Evolutionary conservation across 2,329 filamentous ascomycete species (phyloP).

Genomic region (Lecanicillium sp.): DNA sequence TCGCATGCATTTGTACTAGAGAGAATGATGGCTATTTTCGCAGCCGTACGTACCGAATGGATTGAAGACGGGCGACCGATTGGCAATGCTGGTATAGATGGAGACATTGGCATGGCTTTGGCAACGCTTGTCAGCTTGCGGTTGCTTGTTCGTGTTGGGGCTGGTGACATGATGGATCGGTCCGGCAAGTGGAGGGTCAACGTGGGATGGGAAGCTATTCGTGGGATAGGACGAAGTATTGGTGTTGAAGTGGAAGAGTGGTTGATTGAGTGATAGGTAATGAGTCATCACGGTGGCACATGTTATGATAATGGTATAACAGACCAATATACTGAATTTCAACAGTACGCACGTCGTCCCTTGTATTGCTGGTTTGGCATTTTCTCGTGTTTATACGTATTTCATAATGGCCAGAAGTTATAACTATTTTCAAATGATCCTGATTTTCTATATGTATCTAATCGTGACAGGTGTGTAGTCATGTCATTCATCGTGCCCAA

Average conservation of each 20-base stretch:
- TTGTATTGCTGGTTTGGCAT: no score
- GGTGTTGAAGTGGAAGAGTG: constrained; percentile 75
- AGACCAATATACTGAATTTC: no score
- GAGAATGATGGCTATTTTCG: constrained; percentile 69
- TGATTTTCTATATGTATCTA: no score
- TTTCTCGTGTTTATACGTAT: not conserved
- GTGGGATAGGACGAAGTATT: constrained; percentile 61
- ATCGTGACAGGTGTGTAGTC: no score
- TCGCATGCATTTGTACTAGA: constrained; percentile 72
- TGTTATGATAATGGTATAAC: no score
- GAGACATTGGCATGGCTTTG: constrained; percentile 55
- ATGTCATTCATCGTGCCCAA: no score
- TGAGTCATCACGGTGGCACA: no score
- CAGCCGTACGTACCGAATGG: constrained; percentile 54
- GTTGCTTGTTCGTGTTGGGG: constrained; percentile 58
- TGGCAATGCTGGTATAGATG: constrained; percentile 32
- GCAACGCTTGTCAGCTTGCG: constrained; percentile 66
- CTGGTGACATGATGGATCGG: constrained; percentile 57
- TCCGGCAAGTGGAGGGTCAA: constrained; percentile 71
- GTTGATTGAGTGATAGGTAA: constrained; percentile 48
- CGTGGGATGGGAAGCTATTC: constrained; percentile 68
- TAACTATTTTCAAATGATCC: no score
- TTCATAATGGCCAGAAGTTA: not conserved
- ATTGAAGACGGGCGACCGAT: constrained; percentile 20
- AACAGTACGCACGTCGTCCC: no score